A percentile compares a stretch with the other conserved stretches of the same genome.
These are phyloP conservation scores for Coemansia sp. DNA, from an alignment of 192 early-diverging fungal genomes.

Conservation along the genomic window DNA sequence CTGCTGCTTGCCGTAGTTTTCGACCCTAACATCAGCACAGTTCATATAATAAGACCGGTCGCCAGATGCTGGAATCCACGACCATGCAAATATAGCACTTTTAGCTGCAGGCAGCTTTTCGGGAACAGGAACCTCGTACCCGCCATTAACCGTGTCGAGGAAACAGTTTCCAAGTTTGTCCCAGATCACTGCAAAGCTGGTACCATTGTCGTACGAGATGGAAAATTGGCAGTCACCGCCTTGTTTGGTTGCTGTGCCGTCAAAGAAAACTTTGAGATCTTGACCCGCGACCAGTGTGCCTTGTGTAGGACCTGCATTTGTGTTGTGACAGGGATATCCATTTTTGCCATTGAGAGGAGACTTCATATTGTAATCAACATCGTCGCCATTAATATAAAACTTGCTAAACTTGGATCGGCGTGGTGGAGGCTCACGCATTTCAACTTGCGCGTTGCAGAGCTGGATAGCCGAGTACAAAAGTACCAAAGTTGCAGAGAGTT, in stretches of 20 bases:
- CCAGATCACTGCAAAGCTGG: conserved; percentile 58
- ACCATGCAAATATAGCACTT: conserved; percentile 53
- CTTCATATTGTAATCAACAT: conserved; percentile 52
- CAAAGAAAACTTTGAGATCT: conserved; percentile 49
- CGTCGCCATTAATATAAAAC: conserved; percentile 34
- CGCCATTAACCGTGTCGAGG: conserved; percentile 36
- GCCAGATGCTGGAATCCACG: conserved; percentile 30
- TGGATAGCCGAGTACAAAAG: conserved; percentile 2
- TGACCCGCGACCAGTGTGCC: conserved; percentile 51
- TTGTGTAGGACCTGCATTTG: conserved; percentile 20
- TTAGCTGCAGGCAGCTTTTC: conserved; percentile 51
- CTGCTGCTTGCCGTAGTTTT: conserved; percentile 43
- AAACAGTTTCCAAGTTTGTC: conserved; percentile 52
- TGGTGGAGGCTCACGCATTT: conserved; percentile 45
- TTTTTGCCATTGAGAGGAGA: conserved; percentile 34
- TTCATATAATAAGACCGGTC: conserved; percentile 42
- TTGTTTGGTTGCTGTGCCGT: conserved; percentile 37
- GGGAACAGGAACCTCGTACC: conserved; percentile 54
- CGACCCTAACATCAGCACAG: conserved; percentile 41
- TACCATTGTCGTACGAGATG: conserved; percentile 52
- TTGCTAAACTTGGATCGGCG: conserved; percentile 47
- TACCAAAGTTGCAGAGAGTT: background rate
- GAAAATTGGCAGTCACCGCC: conserved; percentile 52
- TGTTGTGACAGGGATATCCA: conserved; percentile 39
- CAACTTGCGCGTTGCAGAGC: conserved; percentile 32